phyloP scores from a whole-genome alignment of 768 basidiomycete genomes.

The Pisolithus albus region DNA sequence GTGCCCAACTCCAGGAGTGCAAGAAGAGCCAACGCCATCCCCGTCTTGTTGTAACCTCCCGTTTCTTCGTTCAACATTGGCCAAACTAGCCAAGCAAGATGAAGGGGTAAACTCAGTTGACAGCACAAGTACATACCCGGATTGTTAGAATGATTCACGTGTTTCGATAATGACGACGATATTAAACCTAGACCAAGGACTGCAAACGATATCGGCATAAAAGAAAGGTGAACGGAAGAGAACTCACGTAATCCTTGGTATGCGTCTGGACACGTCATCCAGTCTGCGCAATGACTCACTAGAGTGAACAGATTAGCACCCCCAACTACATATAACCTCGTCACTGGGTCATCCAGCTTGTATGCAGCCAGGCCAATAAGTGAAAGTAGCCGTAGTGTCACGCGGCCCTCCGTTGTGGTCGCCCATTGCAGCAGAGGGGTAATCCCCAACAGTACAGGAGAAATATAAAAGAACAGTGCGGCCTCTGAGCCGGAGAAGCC shows the following conservation, averaged over 20 bases:
- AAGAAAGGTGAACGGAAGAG: neutral
- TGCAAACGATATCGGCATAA: conserved; percentile 18
- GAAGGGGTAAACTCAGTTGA: neutral
- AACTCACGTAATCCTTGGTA: conserved; percentile 48
- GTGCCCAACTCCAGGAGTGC: conserved; percentile 52
- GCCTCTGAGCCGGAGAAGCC: conserved; percentile 80
- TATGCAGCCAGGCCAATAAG: conserved; percentile 51
- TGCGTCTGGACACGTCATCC: conserved; percentile 37
- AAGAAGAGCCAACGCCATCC: conserved; percentile 49
- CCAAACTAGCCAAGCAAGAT: conserved; percentile 51
- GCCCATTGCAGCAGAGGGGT: conserved; percentile 39
- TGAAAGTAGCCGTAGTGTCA: conserved; percentile 41
- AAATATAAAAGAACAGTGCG: conserved; percentile 62
- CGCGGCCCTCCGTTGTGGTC: conserved; percentile 42
- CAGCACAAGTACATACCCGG: conserved; percentile 42
- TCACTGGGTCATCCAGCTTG: conserved; percentile 40
- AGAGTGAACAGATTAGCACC: conserved; percentile 46
- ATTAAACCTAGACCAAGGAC: conserved; percentile 64
- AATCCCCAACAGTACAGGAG: conserved; percentile 55
- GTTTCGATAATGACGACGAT: conserved; percentile 63
- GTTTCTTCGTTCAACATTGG: conserved; percentile 60
- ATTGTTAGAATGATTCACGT: conserved; percentile 74
- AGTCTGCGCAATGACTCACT: conserved; percentile 46
- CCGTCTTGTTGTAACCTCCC: conserved; percentile 65
- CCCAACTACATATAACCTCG: conserved; percentile 52